These are phyloP conservation scores for Pseudogymnoascus sp. DNA, from an alignment of 2,329 filamentous ascomycete genomes.

Conservation along the genomic window DNA sequence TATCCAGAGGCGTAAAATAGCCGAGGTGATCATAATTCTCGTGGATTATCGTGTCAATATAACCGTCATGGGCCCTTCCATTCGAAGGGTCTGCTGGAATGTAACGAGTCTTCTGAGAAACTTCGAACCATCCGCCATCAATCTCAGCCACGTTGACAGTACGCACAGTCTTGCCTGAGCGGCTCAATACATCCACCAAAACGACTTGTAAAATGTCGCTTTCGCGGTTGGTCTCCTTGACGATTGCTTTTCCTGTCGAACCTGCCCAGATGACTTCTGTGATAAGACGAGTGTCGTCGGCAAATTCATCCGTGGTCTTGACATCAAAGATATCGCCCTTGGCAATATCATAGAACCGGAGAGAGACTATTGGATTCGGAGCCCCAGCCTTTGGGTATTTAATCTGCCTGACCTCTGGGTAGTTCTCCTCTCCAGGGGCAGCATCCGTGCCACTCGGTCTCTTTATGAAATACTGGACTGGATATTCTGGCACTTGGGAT, in stretches of 20 bases:
- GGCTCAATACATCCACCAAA: constrained; percentile 68
- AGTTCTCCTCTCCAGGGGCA: constrained; percentile 68
- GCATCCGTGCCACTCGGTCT: constrained; percentile 71
- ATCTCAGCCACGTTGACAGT: constrained; percentile 71
- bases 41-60: constrained; percentile 84
- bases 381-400: constrained; percentile 97
- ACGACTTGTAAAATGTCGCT: constrained; percentile 87
- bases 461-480: constrained; percentile 87
- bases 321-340: constrained; percentile 75
- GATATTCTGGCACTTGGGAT: constrained; percentile 82
- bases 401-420: constrained; percentile 84
- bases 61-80: constrained; percentile 75
- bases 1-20: constrained; percentile 87
- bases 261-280: constrained; percentile 92
- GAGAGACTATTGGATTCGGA: constrained; percentile 81
- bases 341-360: constrained; percentile 81
- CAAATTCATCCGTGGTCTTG: constrained; percentile 68
- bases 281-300: constrained; percentile 77
- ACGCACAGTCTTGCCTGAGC: constrained; percentile 71
- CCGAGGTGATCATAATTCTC: constrained; percentile 85
- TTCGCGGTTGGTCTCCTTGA: constrained; percentile 90
- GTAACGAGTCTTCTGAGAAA: constrained; percentile 77
- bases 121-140: constrained; percentile 98
- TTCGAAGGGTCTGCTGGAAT: constrained; percentile 76
- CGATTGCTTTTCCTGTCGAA: constrained; percentile 62